phyloP scores from a whole-genome alignment of 257 asterid genomes.

The Fraxinus anomala region DNA sequence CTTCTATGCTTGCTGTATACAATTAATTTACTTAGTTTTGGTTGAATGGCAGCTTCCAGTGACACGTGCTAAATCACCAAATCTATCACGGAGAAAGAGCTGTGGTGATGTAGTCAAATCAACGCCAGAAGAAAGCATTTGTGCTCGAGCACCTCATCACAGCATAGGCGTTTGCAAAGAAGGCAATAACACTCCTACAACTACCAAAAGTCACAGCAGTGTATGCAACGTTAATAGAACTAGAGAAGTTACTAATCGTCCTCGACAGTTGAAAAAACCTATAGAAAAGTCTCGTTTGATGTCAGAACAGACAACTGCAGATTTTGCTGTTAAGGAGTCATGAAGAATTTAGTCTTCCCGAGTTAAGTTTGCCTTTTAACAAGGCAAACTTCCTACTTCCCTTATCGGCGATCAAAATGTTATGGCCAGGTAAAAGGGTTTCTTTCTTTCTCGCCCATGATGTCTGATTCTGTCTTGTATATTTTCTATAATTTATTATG shows the following conservation, averaged over 20 bases:
- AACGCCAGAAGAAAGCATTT: constrained; percentile 42
- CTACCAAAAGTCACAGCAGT: constrained; percentile 42
- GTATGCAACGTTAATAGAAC: constrained; percentile 34
- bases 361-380: constrained; percentile 33
- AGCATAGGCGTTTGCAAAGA: constrained; percentile 55
- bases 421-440: constrained; percentile 14
- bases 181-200: constrained; percentile 39
- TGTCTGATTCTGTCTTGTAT: constrained; percentile 46
- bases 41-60: constrained; percentile 69
- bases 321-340: constrained; percentile 34
- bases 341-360: constrained; percentile 31
- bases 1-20: too few relatives aligned
- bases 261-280: constrained; percentile 40
- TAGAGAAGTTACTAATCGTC: constrained; percentile 17
- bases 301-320: constrained; percentile 28
- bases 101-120: constrained; percentile 65
- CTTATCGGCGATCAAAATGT: not conserved
- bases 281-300: constrained; percentile 29
- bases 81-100: constrained; percentile 21
- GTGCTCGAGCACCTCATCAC: constrained; percentile 46
- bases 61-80: too few relatives aligned
- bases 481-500: constrained; percentile 46
- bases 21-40: not conserved
- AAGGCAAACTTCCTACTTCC: not conserved
- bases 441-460: constrained; percentile 21